A percentile compares a stretch with the other conserved stretches of the same genome.
Conservation (phyloP, 495 filamentous ascomycete species). For the Tuber indicum region DNA sequence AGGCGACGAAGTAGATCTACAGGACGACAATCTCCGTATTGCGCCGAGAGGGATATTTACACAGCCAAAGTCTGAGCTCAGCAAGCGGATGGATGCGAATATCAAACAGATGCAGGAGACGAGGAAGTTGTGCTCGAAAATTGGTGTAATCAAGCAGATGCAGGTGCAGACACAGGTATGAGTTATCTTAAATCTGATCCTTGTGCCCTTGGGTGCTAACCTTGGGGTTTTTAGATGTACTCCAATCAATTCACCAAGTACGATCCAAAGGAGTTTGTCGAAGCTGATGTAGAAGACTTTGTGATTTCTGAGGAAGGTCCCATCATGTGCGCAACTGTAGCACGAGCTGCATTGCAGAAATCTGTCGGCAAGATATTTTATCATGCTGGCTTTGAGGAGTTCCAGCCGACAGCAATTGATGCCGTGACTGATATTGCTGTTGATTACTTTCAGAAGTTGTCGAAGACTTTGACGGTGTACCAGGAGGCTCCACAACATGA, state of each 20-base stretch:
- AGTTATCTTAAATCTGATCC: background rate
- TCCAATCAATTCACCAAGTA: conserved; percentile 98
- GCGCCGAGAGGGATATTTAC: conserved; percentile 68
- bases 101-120: conserved; percentile 96
- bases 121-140: conserved; percentile 88
- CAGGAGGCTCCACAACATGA: conserved; percentile 54
- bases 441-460: conserved; percentile 81
- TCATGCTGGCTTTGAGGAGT: conserved; percentile 94
- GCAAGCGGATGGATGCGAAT: conserved; percentile 79
- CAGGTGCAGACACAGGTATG: conserved; percentile 90
- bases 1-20: conserved; percentile 76
- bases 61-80: conserved; percentile 67
- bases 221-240: conserved; percentile 62
- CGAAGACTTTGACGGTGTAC: conserved; percentile 69
- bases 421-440: conserved; percentile 81
- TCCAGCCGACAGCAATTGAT: conserved; percentile 89
- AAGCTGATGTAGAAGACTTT: conserved; percentile 74
- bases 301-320: conserved; percentile 83
- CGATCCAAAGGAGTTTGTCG: conserved; percentile 80
- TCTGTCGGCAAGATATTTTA: conserved; percentile 93
- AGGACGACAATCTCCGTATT: conserved; percentile 70
- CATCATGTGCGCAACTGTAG: conserved; percentile 71
- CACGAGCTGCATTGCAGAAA: conserved; percentile 75
- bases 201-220: conserved; percentile 3
- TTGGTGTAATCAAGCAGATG: conserved; percentile 98